Conservation (phyloP, 176 grass and related monocot species). For the Leersia perrieri region DNA sequence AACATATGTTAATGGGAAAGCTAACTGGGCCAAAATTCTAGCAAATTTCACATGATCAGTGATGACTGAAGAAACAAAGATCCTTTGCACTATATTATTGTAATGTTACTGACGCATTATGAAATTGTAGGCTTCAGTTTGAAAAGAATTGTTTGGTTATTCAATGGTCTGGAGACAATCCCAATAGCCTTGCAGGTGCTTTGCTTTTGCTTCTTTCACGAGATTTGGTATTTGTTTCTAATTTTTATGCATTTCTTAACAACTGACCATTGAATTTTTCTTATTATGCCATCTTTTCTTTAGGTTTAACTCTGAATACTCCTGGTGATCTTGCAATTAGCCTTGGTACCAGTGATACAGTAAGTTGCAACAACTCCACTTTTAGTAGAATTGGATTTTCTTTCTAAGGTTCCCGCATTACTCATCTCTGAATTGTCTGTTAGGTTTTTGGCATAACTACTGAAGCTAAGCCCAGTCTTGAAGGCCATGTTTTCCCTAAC, state of each 20-base stretch:
- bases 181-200: conserved; percentile 95
- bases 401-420: neutral
- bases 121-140: conserved; percentile 70
- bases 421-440: neutral
- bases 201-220: neutral
- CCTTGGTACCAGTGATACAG: conserved; percentile 96
- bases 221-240: conserved; percentile 9
- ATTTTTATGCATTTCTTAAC: neutral
- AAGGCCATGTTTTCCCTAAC: conserved; percentile 97
- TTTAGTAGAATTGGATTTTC: neutral
- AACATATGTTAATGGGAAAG: neutral
- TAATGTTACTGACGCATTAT: neutral
- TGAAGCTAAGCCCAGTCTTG: conserved; percentile 79
- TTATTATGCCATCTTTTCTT: neutral
- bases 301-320: conserved; percentile 92
- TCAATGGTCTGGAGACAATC: conserved; percentile 97
- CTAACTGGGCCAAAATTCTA: neutral
- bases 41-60: neutral
- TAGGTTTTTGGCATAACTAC: conserved; percentile 94
- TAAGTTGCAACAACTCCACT: conserved; percentile 44
- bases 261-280: neutral
- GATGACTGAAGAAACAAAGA: neutral
- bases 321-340: conserved; percentile 93
- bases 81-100: neutral
- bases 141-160: conserved; percentile 77